Conservation (phyloP, 441 rosid genomes). For the Adansonia grandidieri region DNA sequence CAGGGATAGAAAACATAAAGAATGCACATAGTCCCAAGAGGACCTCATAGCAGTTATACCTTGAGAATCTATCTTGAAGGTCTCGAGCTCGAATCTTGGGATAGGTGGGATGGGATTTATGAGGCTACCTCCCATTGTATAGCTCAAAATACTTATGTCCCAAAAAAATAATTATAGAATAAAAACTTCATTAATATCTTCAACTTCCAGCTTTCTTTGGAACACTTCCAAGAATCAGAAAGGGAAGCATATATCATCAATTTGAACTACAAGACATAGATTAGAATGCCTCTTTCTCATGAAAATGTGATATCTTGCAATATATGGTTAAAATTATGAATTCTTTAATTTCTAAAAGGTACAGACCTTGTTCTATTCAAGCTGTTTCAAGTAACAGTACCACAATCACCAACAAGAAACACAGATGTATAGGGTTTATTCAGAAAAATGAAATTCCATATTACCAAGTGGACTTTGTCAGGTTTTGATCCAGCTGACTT, state of each 20-base stretch:
- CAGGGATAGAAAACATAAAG: not conserved
- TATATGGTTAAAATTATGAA: constrained; percentile 14
- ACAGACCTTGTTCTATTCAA: not conserved
- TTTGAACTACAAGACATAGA: not conserved
- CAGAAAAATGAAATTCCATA: constrained; percentile 24
- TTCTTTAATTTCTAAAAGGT: not conserved
- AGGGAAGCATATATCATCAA: not conserved
- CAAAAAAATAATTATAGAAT: not conserved
- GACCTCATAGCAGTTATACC: not conserved
- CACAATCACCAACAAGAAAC: constrained; percentile 7
- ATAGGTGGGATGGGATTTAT: not conserved
- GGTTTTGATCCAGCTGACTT: constrained; percentile 82
- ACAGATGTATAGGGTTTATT: not conserved
- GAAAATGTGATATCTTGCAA: not conserved
- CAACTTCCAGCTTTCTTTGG: not conserved
- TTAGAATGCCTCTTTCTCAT: not conserved
- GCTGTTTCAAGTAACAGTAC: not conserved
- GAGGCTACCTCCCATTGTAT: not conserved
- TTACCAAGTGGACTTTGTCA: constrained; percentile 88
- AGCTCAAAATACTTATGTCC: constrained; percentile 4
- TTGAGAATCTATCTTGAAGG: not conserved
- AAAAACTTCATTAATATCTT: not conserved
- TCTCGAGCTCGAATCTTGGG: not conserved
- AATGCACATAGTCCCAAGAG: constrained; percentile 11
- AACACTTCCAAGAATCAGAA: not conserved